Evolutionary conservation across 176 grass and related monocot genomes (phyloP).

Genomic region (Avena sativa): DNA sequence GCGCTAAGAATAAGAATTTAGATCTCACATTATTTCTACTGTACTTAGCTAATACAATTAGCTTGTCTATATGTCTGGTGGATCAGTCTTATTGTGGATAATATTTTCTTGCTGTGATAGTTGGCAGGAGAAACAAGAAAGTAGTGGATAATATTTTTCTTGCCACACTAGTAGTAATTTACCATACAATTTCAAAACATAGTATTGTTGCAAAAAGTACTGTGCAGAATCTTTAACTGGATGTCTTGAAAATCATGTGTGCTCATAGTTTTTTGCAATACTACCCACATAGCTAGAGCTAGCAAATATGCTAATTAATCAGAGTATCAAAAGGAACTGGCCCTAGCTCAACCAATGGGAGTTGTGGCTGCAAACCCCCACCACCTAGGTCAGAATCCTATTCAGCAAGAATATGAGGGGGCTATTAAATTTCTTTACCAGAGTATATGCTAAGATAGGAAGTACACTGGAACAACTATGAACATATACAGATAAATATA

Average conservation of each 20-base stretch:
- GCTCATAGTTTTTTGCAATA: background rate
- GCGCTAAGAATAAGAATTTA: background rate
- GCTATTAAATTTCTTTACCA: background rate
- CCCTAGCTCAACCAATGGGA: background rate
- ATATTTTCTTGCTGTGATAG: background rate
- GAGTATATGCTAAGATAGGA: background rate
- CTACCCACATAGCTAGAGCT: background rate
- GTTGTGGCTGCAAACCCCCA: background rate
- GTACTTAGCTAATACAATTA: background rate
- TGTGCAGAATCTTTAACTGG: background rate
- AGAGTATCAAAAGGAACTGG: background rate
- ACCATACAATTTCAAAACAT: background rate
- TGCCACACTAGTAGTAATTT: background rate
- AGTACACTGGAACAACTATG: background rate
- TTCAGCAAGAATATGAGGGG: background rate
- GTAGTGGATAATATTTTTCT: constrained; percentile 13
- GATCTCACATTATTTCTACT: background rate
- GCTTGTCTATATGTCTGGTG: background rate
- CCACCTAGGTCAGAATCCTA: background rate
- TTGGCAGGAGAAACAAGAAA: background rate
- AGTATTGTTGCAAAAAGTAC: background rate
- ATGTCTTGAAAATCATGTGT: background rate
- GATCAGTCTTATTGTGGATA: background rate
- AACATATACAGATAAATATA: background rate
- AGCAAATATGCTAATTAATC: constrained; percentile 19